Evolutionary conservation across 805 yeast species (phyloP).

Genomic region (Nakazawaea wyomingensis): DNA sequence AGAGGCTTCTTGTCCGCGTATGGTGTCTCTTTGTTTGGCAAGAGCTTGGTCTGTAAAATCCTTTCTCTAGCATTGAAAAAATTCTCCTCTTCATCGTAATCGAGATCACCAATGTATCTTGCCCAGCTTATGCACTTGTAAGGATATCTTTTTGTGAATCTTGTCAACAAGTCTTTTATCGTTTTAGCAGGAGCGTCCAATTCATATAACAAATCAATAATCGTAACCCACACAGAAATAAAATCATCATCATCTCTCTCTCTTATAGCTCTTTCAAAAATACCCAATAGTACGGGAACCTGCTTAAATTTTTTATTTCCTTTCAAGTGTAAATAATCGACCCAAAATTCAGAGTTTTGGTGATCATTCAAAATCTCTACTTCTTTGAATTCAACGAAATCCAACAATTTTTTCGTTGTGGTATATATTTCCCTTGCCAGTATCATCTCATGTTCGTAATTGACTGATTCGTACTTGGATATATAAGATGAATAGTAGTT

Average conservation of each 20-base stretch:
- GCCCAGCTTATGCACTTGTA: constrained; percentile 24
- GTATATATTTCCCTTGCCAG: constrained; percentile 29
- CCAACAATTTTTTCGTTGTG: constrained; percentile 25
- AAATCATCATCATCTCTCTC: constrained; percentile 13
- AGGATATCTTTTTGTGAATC: constrained; percentile 17
- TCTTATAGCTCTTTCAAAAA: constrained; percentile 29
- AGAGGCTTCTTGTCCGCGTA: constrained; percentile 29
- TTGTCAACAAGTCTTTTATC: background rate
- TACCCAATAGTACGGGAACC: constrained; percentile 14
- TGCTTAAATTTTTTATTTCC: constrained; percentile 17
- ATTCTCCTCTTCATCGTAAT: constrained; percentile 11
- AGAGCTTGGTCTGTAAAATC: background rate
- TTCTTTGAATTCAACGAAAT: constrained; percentile 25
- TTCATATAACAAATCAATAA: constrained; percentile 25
- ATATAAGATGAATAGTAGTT: constrained; percentile 36
- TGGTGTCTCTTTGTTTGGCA: background rate
- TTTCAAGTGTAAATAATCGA: constrained; percentile 28
- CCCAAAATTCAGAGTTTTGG: constrained; percentile 23
- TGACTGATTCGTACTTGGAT: constrained; percentile 21
- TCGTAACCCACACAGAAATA: constrained; percentile 26
- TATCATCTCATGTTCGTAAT: constrained; percentile 32
- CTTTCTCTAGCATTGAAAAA: background rate
- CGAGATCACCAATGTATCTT: constrained; percentile 21
- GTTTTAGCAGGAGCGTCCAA: constrained; percentile 7
- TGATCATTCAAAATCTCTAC: background rate